Percentiles rank a stretch among this genome's conserved stretches.
Conservation (phyloP, 2,329 filamentous ascomycete species). For the Phyllosticta ampelicida region DNA sequence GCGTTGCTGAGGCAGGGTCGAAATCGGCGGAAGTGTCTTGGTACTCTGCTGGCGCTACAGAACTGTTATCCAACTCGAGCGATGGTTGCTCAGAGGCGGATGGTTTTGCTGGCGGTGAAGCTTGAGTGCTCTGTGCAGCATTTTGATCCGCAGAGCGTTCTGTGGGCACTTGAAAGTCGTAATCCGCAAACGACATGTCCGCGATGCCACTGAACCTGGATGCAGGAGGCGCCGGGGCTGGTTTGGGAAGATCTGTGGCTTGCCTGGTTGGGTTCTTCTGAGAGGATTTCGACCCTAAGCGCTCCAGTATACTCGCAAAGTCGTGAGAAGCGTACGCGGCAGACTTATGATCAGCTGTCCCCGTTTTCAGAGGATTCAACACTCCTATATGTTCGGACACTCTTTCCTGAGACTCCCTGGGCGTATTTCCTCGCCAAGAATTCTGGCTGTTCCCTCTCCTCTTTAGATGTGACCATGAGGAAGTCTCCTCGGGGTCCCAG, state of each 20-base stretch:
- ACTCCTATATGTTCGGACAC: not conserved
- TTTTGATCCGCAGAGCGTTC: no score
- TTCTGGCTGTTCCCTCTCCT: not conserved
- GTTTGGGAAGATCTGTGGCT: no score
- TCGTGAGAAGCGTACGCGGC: not conserved
- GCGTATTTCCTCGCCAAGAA: not conserved
- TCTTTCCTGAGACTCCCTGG: not conserved
- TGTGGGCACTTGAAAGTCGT: no score
- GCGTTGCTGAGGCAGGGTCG: no score
- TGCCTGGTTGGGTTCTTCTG: not conserved
- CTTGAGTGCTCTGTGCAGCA: no score
- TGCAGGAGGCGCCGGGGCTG: not conserved
- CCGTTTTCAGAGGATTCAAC: not conserved
- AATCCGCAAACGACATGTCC: no score
- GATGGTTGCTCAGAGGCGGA: no score
- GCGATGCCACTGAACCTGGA: not conserved
- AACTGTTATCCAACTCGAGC: no score
- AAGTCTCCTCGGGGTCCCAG: not conserved
- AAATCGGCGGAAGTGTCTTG: no score
- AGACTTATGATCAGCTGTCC: not conserved
- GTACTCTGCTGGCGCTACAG: no score
- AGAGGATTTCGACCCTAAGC: not conserved
- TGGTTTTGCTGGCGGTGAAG: no score
- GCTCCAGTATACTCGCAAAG: not conserved
- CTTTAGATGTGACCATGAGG: not conserved